Evolutionary conservation across 1,284 basidiomycete species (phyloP).

Genomic region (Phlebopus sp.): DNA sequence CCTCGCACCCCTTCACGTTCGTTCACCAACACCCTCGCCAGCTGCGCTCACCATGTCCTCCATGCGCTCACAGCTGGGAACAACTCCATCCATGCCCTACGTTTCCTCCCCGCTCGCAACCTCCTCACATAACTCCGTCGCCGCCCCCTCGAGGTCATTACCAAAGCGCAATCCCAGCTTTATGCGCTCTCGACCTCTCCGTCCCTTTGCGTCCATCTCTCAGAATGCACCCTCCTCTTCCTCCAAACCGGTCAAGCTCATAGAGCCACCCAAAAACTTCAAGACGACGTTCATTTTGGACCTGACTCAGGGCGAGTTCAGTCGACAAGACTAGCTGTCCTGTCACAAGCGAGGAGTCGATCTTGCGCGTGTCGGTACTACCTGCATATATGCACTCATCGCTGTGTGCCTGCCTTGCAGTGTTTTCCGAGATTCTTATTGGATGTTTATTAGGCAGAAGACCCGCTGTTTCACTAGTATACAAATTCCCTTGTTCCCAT

Average conservation of each 20-base stretch:
- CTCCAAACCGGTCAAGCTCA: slow-evolving; percentile 59
- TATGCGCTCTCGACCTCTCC: slow-evolving; percentile 65
- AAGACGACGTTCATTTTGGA: slow-evolving; percentile 68
- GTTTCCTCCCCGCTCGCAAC: slow-evolving; percentile 63
- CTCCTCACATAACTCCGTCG: slow-evolving; percentile 28
- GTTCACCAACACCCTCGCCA: slow-evolving; percentile 20
- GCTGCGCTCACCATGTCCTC: slow-evolving; percentile 34
- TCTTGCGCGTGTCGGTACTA: neutral
- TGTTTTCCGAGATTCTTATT: slow-evolving; percentile 18
- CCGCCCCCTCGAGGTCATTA: slow-evolving; percentile 29
- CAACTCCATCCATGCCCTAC: slow-evolving; percentile 31
- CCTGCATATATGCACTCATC: neutral
- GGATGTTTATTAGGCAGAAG: slow-evolving; percentile 20
- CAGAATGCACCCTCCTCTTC: slow-evolving; percentile 18
- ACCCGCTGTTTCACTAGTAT: slow-evolving; percentile 20
- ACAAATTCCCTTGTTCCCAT: slow-evolving; percentile 14
- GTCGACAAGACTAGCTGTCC: slow-evolving; percentile 56
- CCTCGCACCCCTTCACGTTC: slow-evolving; percentile 1
- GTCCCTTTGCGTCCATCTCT: slow-evolving; percentile 69
- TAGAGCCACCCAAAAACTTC: slow-evolving; percentile 71
- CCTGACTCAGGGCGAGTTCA: slow-evolving; percentile 76
- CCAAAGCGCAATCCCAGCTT: slow-evolving; percentile 51
- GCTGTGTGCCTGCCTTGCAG: neutral
- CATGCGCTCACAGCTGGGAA: slow-evolving; percentile 26
- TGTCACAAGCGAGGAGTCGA: neutral